A percentile compares a stretch with the other conserved stretches of the same genome.
Evolutionary conservation across 2,329 filamentous ascomycete genomes (phyloP).

Genomic region (Colletotrichum aenigma): DNA sequence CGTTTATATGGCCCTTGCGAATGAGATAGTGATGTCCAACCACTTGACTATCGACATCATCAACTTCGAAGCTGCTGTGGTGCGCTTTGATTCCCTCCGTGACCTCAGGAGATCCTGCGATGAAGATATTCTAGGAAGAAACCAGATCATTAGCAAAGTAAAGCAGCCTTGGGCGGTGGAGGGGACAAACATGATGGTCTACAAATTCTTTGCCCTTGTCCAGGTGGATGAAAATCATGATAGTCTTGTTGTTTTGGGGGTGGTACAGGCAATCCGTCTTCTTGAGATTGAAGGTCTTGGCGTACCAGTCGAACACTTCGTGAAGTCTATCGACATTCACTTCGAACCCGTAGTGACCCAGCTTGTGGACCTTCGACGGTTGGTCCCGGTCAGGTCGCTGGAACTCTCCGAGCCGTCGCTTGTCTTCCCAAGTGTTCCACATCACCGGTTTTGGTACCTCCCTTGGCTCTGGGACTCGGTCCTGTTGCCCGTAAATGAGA

Average conservation of each 20-base stretch:
- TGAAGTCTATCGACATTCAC: background rate
- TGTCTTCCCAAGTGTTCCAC: background rate
- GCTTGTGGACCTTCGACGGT: background rate
- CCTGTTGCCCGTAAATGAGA: background rate
- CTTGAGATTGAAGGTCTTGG: background rate
- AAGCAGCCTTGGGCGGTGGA: background rate
- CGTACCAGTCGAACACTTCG: background rate
- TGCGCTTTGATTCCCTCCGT: background rate
- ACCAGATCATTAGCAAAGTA: background rate
- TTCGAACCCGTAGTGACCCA: background rate
- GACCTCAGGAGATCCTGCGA: background rate
- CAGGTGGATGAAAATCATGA: background rate
- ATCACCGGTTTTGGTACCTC: background rate
- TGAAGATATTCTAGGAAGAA: background rate
- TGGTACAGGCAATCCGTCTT: background rate
- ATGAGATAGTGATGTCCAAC: background rate
- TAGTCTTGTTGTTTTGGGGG: background rate
- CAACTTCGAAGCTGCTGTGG: background rate
- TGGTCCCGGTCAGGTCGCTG: background rate
- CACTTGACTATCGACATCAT: background rate
- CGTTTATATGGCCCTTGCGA: background rate
- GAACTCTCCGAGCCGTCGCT: background rate
- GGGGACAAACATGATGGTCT: background rate
- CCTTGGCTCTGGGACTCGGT: background rate
- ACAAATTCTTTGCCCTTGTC: background rate